Evolutionary conservation across 2,329 filamentous ascomycete species (phyloP).

Genomic region (Fonsecaea monophora): DNA sequence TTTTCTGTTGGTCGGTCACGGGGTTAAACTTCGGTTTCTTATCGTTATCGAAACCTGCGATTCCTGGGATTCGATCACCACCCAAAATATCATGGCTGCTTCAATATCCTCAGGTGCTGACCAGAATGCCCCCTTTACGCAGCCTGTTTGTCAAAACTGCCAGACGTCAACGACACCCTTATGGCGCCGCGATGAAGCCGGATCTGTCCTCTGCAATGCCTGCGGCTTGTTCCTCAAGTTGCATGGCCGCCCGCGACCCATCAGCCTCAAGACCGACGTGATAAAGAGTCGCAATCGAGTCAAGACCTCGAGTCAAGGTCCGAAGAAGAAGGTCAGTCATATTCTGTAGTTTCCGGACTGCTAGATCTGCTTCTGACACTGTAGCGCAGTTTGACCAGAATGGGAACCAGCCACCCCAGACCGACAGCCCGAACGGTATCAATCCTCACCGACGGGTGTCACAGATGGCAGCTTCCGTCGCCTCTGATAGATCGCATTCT

Average conservation of each 20-base stretch:
- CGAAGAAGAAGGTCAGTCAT: constrained; percentile 78
- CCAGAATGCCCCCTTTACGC: constrained; percentile 65
- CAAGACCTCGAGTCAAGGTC: constrained; percentile 81
- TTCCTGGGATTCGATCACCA: constrained; percentile 43
- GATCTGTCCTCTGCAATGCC: constrained; percentile 96
- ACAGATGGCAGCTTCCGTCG: constrained; percentile 74
- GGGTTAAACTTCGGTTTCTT: constrained; percentile 47
- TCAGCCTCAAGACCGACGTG: constrained; percentile 97
- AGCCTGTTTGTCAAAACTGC: constrained; percentile 98
- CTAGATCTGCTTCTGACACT: constrained; percentile 14
- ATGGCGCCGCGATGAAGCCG: constrained; percentile 96
- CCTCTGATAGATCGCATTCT: constrained; percentile 76
- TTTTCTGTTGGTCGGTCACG: neutral
- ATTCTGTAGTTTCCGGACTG: constrained; percentile 6
- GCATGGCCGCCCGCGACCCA: constrained; percentile 89
- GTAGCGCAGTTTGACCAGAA: constrained; percentile 58
- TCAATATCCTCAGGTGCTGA: constrained; percentile 52
- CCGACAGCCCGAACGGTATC: constrained; percentile 63
- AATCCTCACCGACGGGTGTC: constrained; percentile 69
- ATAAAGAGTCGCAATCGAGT: constrained; percentile 99
- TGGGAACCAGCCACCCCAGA: constrained; percentile 64
- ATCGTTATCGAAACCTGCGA: constrained; percentile 46
- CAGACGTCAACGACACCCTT: constrained; percentile 92
- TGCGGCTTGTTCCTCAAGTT: constrained; percentile 97
- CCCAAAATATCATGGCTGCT: constrained; percentile 48